These are phyloP conservation scores for Fusarium gaditjirri DNA, from an alignment of 2,329 filamentous ascomycete species.

Conservation along the genomic window DNA sequence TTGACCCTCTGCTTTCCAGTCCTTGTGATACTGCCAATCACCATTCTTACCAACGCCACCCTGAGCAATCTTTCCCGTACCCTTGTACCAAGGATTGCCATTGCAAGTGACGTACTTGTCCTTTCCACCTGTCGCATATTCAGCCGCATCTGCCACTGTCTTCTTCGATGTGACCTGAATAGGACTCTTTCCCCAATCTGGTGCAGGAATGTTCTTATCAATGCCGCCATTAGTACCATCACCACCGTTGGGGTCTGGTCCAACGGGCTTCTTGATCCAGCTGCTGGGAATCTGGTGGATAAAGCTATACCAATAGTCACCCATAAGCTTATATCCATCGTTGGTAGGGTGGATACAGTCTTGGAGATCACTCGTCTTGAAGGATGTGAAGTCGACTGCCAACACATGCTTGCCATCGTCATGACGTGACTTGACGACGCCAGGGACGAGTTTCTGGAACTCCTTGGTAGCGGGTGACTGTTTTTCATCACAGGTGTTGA, in stretches of 20 bases:
- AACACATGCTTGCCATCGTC: conserved; percentile 10
- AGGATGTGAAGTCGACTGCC: conserved; percentile 24
- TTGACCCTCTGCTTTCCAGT: not conserved
- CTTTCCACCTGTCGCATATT: not conserved
- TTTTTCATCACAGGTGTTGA: conserved; percentile 5
- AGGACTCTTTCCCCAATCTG: not conserved
- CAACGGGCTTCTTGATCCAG: conserved; percentile 34
- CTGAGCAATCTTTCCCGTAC: not conserved
- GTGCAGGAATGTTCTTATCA: conserved; percentile 2
- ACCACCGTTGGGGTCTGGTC: conserved; percentile 1
- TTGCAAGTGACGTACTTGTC: not conserved
- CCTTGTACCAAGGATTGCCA: not conserved
- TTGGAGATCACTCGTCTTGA: conserved; percentile 2
- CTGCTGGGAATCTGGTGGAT: conserved; percentile 32
- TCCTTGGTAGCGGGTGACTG: not conserved
- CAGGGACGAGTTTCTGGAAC: conserved; percentile 9
- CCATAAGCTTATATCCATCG: conserved; percentile 29
- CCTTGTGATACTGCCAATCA: conserved; percentile 12
- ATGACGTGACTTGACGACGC: not conserved
- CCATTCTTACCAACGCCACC: conserved; percentile 1
- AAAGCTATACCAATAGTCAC: conserved; percentile 41
- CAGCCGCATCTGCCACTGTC: not conserved
- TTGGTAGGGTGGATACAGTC: conserved; percentile 42
- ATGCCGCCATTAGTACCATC: not conserved
- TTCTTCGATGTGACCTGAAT: not conserved